These are phyloP conservation scores for Crucihimalaya himalaica DNA, from an alignment of 345 rosid genomes.

Conservation along the genomic window DNA sequence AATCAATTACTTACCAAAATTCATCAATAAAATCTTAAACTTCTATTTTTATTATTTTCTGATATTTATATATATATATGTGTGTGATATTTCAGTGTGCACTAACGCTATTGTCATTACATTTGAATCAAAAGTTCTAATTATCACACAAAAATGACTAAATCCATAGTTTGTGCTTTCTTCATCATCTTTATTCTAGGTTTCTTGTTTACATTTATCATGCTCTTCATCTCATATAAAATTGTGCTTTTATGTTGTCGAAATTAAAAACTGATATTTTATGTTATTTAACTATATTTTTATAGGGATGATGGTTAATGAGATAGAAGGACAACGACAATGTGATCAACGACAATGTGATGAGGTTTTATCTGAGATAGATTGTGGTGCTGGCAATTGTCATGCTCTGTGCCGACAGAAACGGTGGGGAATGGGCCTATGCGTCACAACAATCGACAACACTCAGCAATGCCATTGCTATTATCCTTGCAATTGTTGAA, in stretches of 20 bases:
- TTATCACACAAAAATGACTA: neutral
- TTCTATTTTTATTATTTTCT: too few species aligned
- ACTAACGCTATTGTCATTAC: neutral
- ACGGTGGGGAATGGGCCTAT: neutral
- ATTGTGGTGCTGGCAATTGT: neutral
- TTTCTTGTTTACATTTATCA: neutral
- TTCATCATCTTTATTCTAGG: neutral
- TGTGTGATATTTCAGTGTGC: too few species aligned
- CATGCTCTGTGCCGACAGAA: neutral
- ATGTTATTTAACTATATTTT: neutral
- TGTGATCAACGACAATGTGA: neutral
- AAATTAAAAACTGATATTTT: neutral
- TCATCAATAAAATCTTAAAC: too few species aligned
- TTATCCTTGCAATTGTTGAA: neutral
- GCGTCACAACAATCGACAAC: neutral
- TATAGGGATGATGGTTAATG: neutral
- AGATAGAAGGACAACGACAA: neutral
- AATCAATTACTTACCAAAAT: too few species aligned
- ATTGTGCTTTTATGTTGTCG: neutral
- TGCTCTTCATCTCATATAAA: neutral
- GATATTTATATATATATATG: too few species aligned
- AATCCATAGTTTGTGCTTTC: neutral
- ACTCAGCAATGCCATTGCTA: neutral
- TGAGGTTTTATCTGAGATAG: neutral
- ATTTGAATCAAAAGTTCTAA: neutral